Evolutionary conservation across 176 grass and related monocot species (phyloP), one percentile per base, ranked within the genome.

Genomic region (Zoysia japonica): DNA sequence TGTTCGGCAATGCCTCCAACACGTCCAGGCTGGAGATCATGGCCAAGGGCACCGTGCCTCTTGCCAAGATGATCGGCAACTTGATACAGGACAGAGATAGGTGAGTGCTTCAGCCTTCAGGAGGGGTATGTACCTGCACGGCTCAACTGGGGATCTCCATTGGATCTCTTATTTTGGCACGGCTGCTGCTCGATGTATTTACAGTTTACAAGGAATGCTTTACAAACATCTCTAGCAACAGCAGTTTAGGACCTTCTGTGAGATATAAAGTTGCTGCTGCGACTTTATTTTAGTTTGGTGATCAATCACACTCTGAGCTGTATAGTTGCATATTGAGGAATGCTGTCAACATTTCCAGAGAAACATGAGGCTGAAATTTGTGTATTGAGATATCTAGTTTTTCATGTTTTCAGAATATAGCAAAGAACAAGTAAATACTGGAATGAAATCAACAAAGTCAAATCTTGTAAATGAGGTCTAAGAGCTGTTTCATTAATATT

Each of bases 21-120:
- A n/a, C 80, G 11, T 94, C 96, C 1, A 92, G 92, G 64, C 88
- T 98, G 60, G 96, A 98, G 87, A 98, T 98, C 83, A 98, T 98
- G 96, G 78, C 84, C 67, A 98, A 98, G 83, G 96, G 96, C 64
- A 98, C 96, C 17, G 61, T 87, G 71, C 96, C 96, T 19, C 87
- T 98, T 51, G 90, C 76, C 61, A 93, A 85, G 75, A 98, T 98
- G 96, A 90, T 94, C 38, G 91, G 88, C 81, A 98, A 98, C 92
- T 93, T 98, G 86, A 68, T 94, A 76, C 69, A 56, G 65, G 95
- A 94, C 60, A 89, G 69, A 85, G 80, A 92, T 64, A 88, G 85
- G 38, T 85, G 82, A 72, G 44, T 13, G 38, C 7, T 39, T 43
- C 28, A 28, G 28, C 28, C 28, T 28, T 28, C 28, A 28, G 7